These are phyloP conservation scores for Claviceps lovelessii DNA, from an alignment of 2,329 filamentous ascomycete species.

Conservation along the genomic window DNA sequence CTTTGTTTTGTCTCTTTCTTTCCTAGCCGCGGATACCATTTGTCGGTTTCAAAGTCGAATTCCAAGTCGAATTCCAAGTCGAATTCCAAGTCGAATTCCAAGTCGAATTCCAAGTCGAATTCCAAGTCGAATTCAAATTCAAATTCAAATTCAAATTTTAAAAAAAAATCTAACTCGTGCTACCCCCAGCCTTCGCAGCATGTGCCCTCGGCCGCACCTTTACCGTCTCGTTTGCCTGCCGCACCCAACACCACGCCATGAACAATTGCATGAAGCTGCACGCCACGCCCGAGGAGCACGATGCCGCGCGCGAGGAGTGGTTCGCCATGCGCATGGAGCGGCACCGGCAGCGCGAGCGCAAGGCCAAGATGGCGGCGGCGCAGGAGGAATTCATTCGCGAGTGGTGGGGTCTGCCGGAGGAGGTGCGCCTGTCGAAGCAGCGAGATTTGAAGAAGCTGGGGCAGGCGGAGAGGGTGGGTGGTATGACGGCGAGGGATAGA, in stretches of 20 bases:
- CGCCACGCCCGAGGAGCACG: slow-evolving; percentile 72
- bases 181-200: slow-evolving; percentile 56
- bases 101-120: no score
- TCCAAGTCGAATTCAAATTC: no score
- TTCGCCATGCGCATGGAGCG: slow-evolving; percentile 65
- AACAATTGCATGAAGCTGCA: slow-evolving; percentile 84
- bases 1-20: no score
- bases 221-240: slow-evolving; percentile 76
- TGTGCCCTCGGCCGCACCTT: slow-evolving; percentile 80
- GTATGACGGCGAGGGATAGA: slow-evolving; percentile 28
- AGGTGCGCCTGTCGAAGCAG: slow-evolving; percentile 35
- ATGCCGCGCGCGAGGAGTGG: slow-evolving; percentile 86
- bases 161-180: neutral
- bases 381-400: slow-evolving; percentile 52
- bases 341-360: slow-evolving; percentile 49
- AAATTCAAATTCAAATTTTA: no score
- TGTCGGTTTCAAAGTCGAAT: no score
- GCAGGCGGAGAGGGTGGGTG: slow-evolving; percentile 40
- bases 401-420: slow-evolving; percentile 51
- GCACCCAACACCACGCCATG: slow-evolving; percentile 67
- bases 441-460: slow-evolving; percentile 37
- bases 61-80: no score
- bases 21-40: no score
- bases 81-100: no score
- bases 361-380: slow-evolving; percentile 42